These are phyloP conservation scores for Fonsecaea erecta DNA, from an alignment of 2,329 filamentous ascomycete genomes.

Conservation along the genomic window DNA sequence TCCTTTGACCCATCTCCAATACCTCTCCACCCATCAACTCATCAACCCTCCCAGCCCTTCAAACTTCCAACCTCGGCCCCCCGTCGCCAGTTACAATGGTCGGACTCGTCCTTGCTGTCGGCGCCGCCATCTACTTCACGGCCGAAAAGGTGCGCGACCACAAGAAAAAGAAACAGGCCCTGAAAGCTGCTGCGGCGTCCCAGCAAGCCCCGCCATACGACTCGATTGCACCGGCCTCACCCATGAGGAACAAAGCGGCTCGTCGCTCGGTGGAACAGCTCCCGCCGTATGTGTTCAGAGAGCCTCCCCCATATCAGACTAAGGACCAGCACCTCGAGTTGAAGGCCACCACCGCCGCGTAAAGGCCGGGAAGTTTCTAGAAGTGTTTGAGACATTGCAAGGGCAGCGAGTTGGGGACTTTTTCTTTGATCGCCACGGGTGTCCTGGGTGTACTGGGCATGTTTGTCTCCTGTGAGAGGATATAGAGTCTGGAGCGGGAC, in stretches of 20 bases:
- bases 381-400: no score
- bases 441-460: no score
- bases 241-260: background rate
- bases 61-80: no score
- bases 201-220: conserved; percentile 7
- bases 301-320: background rate
- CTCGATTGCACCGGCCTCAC: background rate
- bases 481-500: no score
- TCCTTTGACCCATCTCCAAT: no score
- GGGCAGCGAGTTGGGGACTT: no score
- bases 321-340: background rate
- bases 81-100: conserved; percentile 21
- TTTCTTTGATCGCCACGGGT: no score
- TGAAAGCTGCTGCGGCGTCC: no score
- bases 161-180: conserved; percentile 20
- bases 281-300: background rate
- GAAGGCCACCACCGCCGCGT: background rate
- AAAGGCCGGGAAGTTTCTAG: no score
- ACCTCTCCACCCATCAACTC: no score
- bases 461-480: no score
- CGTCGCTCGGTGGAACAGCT: background rate
- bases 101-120: conserved; percentile 13
- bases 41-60: background rate
- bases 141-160: conserved; percentile 22
- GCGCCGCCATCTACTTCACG: conserved; percentile 19